Evolutionary conservation across 495 filamentous ascomycete genomes (phyloP).

Genomic region (Daldinia loculata): DNA sequence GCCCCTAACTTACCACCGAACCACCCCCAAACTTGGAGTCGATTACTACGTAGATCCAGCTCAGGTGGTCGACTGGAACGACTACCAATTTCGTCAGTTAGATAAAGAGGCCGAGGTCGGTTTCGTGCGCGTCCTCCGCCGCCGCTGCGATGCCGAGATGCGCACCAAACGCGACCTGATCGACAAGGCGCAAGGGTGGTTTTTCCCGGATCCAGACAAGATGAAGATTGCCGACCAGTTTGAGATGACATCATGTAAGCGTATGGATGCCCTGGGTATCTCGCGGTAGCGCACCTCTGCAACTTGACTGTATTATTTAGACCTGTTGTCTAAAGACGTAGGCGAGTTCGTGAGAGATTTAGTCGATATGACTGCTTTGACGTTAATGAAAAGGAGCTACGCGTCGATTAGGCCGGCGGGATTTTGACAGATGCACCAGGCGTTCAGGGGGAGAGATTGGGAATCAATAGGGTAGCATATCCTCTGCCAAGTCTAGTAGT

Average conservation of each 20-base stretch:
- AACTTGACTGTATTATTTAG: neutral
- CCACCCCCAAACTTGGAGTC: conserved; percentile 72
- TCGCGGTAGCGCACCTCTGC: conserved; percentile 32
- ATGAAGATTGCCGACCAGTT: conserved; percentile 61
- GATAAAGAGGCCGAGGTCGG: conserved; percentile 79
- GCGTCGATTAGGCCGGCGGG: neutral
- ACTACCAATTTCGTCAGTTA: conserved; percentile 71
- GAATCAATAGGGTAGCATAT: conserved; percentile 12
- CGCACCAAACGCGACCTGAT: conserved; percentile 67
- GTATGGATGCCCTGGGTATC: conserved; percentile 45
- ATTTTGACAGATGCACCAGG: conserved; percentile 6
- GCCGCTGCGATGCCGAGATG: conserved; percentile 77
- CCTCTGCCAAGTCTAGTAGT: neutral
- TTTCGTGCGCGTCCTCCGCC: conserved; percentile 70
- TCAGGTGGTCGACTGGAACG: conserved; percentile 74
- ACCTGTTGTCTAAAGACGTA: neutral
- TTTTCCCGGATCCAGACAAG: conserved; percentile 79
- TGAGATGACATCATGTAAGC: conserved; percentile 52
- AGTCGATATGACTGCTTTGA: neutral
- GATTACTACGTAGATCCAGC: conserved; percentile 85
- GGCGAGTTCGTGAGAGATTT: neutral
- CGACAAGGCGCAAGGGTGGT: conserved; percentile 89
- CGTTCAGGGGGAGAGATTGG: neutral
- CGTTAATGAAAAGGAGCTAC: neutral
- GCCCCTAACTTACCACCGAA: conserved; percentile 76